Conservation (phyloP, 2,329 filamentous ascomycete species). For the Colletotrichum sansevieriae region DNA sequence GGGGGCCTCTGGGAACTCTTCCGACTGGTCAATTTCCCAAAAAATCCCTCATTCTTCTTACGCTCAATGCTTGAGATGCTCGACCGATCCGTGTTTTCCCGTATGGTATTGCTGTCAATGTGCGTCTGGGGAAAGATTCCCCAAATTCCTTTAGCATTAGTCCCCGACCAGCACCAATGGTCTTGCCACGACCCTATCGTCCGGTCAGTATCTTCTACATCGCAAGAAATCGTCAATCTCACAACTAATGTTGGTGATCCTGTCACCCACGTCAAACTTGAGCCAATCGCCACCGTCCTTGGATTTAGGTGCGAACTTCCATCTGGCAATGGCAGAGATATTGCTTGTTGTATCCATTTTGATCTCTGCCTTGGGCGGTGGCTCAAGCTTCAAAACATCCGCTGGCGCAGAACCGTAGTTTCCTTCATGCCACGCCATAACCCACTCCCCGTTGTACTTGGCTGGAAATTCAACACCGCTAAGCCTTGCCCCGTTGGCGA, state of each 20-base stretch:
- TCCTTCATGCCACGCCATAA: conserved; percentile 69
- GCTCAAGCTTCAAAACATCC: conserved; percentile 62
- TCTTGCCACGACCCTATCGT: conserved; percentile 58
- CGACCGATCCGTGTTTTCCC: conserved; percentile 50
- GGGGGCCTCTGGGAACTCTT: conserved; percentile 48
- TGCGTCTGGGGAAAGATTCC: conserved; percentile 67
- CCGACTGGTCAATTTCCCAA: conserved; percentile 53
- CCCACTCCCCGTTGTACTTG: conserved; percentile 68
- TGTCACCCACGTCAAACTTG: conserved; percentile 75
- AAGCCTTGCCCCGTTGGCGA: conserved; percentile 62
- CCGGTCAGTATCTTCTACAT: conserved; percentile 13
- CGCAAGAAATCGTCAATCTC: conserved; percentile 48
- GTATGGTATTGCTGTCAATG: conserved; percentile 60
- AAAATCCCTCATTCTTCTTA: conserved; percentile 50
- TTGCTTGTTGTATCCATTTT: conserved; percentile 60
- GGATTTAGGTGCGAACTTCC: conserved; percentile 65
- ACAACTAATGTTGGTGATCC: conserved; percentile 74
- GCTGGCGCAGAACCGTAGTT: conserved; percentile 62
- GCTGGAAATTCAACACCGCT: conserved; percentile 65
- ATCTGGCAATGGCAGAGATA: conserved; percentile 63
- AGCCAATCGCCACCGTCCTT: conserved; percentile 62
- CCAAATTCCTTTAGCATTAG: conserved; percentile 64
- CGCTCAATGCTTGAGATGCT: conserved; percentile 53
- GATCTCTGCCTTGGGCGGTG: conserved; percentile 61
- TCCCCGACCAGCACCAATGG: conserved; percentile 70